Evolutionary conservation across 176 grass and related monocot genomes (phyloP).

Genomic region (Hordeum vulgare): DNA sequence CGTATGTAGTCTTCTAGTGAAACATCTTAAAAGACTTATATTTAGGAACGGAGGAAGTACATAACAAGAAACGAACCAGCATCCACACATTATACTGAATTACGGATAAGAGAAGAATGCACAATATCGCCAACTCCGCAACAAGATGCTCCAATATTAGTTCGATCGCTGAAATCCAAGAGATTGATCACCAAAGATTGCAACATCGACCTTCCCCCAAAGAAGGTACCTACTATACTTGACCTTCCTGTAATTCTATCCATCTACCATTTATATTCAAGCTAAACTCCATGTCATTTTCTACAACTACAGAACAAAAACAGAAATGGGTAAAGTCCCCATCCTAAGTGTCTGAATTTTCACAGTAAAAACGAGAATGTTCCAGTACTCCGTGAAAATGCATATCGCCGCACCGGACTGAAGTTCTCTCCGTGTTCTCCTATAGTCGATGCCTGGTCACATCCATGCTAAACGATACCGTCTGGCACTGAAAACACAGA

Average conservation of each 20-base stretch:
- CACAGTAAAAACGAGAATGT: not conserved
- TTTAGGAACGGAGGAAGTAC: too few species aligned
- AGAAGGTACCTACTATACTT: too few species aligned
- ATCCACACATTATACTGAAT: too few species aligned
- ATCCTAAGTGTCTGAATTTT: slow-evolving; percentile 12
- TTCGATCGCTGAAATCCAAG: too few species aligned
- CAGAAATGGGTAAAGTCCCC: not conserved
- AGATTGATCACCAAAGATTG: too few species aligned
- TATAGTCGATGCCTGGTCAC: not conserved
- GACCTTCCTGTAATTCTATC: not conserved
- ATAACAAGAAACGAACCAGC: too few species aligned
- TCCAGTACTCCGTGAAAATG: not conserved
- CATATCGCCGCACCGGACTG: not conserved
- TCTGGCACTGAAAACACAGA: slow-evolving; percentile 15
- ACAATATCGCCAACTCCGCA: too few species aligned
- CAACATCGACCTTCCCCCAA: too few species aligned
- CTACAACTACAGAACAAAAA: not conserved
- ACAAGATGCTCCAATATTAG: too few species aligned
- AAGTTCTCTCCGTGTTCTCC: not conserved
- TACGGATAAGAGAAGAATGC: too few species aligned
- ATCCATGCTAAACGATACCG: not conserved
- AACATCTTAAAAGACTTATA: too few species aligned
- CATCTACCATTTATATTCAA: not conserved
- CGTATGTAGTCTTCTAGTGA: too few species aligned
- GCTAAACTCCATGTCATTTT: not conserved